phyloP scores from a whole-genome alignment of 2,329 filamentous ascomycete species.

The Raffaelea albimanens region DNA sequence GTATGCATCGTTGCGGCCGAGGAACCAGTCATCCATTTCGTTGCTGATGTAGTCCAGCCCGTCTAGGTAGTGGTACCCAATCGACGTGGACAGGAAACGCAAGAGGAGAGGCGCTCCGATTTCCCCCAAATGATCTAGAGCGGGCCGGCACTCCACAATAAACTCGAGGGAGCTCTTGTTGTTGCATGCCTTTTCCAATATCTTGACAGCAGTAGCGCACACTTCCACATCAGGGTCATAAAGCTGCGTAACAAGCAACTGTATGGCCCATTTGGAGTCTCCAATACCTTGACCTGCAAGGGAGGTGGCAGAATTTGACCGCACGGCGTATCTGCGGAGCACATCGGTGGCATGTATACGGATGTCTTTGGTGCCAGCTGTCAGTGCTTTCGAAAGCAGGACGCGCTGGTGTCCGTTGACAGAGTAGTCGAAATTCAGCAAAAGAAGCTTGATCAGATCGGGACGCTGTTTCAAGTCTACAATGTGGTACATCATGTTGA shows the following conservation, averaged over 20 bases:
- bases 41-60: slow-evolving; percentile 97
- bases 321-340: slow-evolving; percentile 74
- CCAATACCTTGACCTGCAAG: slow-evolving; percentile 33
- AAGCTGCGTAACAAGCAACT: slow-evolving; percentile 91
- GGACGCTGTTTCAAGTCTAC: slow-evolving; percentile 83
- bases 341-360: slow-evolving; percentile 83
- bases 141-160: slow-evolving; percentile 90
- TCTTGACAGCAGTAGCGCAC: slow-evolving; percentile 92
- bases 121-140: slow-evolving; percentile 89
- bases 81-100: slow-evolving; percentile 88
- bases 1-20: slow-evolving; percentile 94
- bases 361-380: slow-evolving; percentile 82
- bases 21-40: slow-evolving; percentile 99
- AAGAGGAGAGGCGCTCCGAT: slow-evolving; percentile 89
- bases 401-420: slow-evolving; percentile 83
- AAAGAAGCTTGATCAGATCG: slow-evolving; percentile 78
- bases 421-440: slow-evolving; percentile 88
- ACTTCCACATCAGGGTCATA: slow-evolving; percentile 97
- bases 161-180: slow-evolving; percentile 85
- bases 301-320: slow-evolving; percentile 15
- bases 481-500: slow-evolving; percentile 99
- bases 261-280: slow-evolving; percentile 91
- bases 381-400: slow-evolving; percentile 86
- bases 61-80: slow-evolving; percentile 95
- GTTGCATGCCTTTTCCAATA: slow-evolving; percentile 94